Evolutionary conservation across 2,329 filamentous ascomycete species (phyloP).

Genomic region (Acarospora socialis): DNA sequence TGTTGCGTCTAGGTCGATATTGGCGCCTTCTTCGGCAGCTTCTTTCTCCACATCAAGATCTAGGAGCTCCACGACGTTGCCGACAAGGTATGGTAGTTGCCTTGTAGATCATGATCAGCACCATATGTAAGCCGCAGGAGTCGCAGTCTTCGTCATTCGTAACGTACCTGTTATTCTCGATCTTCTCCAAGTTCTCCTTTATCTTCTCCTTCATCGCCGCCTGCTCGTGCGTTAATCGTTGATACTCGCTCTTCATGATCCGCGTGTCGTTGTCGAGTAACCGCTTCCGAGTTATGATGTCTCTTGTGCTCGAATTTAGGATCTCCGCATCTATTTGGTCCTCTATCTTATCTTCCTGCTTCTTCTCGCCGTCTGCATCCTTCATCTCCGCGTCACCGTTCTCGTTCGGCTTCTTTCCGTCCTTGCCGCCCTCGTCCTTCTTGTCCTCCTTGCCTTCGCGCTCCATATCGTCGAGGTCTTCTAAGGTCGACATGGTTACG

Average conservation of each 20-base stretch:
- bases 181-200: slow-evolving; percentile 98
- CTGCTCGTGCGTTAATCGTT: slow-evolving; percentile 89
- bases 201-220: slow-evolving; percentile 95
- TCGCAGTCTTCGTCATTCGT: neutral
- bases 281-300: slow-evolving; percentile 80
- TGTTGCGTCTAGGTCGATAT: slow-evolving; percentile 94
- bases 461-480: slow-evolving; percentile 83
- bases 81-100: slow-evolving; percentile 94
- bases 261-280: slow-evolving; percentile 93
- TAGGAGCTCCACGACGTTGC: slow-evolving; percentile 93
- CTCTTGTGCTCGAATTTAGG: slow-evolving; percentile 79
- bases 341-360: slow-evolving; percentile 51
- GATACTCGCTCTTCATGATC: slow-evolving; percentile 97
- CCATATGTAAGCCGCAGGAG: slow-evolving; percentile 5
- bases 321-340: slow-evolving; percentile 88
- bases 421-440: slow-evolving; percentile 41
- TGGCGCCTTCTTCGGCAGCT: slow-evolving; percentile 92
- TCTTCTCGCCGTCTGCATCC: slow-evolving; percentile 52
- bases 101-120: slow-evolving; percentile 33
- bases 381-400: slow-evolving; percentile 83
- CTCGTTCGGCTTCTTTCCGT: slow-evolving; percentile 41
- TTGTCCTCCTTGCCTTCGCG: slow-evolving; percentile 61
- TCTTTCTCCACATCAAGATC: slow-evolving; percentile 94
- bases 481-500: slow-evolving; percentile 72
- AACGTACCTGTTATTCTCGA: slow-evolving; percentile 86